Base-by-base conservation (phyloP, 1,139 yeast genomes). In the Nakaseomyces delphensis region DNA sequence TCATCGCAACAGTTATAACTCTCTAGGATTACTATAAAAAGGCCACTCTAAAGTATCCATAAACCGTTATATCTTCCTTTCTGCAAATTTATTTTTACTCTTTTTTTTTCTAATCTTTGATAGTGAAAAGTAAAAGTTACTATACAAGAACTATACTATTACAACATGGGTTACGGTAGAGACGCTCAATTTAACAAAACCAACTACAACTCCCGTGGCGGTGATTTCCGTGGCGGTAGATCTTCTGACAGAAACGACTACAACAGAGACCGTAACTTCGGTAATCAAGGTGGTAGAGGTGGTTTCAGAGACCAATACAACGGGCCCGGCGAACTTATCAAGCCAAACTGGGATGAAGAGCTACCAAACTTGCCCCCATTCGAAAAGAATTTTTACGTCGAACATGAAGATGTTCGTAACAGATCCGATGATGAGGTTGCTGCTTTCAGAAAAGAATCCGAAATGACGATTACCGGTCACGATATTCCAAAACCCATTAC, bases 401-500 rank as follows among this genome's bases (percentile, higher is more conserved):
- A 93, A 69, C 81, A 83, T 62, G 84, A 84, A 48, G 68, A 67
- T 42, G 97, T 91, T 50, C 66, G 85, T 46, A 71, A 68, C 39
- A 84, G 97, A 68, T 63, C 83, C 38, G 86, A 81, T 3, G 73
- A 64, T 40, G 97, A 89, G 45, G 74, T 91, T 51, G 67, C 61
- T 36, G 73, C 69, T 39, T 91, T 89, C 73, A 82, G 98, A 71
- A 74, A 74, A 50, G 79, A 79, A 57, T 74, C 81, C 64, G 89
- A 84, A 59, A 91, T 91, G 97, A 81, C 83, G 49, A 75, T 84
- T 53, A 63, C 69, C 48, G 99, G 99, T 57, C 64, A 71, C 40
- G 83, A 86, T 55, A 84, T 91, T 56, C 98, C 98, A 54, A 84
- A 86, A 70, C 99, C 99, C 54, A 85, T 91, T 58, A 81, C 91